phyloP scores from a whole-genome alignment of 306 rosid species.

The Quercus ilex region DNA sequence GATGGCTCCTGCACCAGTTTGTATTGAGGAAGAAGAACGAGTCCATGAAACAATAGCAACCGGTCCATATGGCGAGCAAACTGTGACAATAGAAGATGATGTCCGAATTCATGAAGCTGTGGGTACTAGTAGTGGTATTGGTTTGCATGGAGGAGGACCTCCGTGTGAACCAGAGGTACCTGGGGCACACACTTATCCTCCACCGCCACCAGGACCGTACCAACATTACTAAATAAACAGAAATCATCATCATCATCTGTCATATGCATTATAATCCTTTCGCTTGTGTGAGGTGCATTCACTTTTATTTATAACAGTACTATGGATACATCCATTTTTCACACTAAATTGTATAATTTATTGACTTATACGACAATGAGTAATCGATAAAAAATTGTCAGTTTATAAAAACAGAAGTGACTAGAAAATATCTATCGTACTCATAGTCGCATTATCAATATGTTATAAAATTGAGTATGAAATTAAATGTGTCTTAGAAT shows the following conservation, averaged over 20 bases:
- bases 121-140: background rate
- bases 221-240: background rate
- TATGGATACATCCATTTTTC: no score
- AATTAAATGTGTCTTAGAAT: no score
- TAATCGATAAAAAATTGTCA: fast-evolving
- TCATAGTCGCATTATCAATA: fast-evolving
- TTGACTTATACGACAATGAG: fast-evolving
- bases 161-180: background rate
- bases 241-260: no score
- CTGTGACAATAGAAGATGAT: background rate
- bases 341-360: no score
- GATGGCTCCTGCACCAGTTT: conserved; percentile 31
- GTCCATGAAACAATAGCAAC: background rate
- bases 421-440: no score
- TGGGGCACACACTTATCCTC: background rate
- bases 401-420: fast-evolving
- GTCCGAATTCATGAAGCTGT: background rate
- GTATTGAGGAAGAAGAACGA: conserved; percentile 19
- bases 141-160: background rate
- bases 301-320: no score
- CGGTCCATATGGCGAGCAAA: background rate
- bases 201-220: background rate
- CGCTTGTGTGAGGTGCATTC: no score
- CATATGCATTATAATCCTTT: no score
- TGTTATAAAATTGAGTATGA: no score